Evolutionary conservation across 2,329 filamentous ascomycete species (phyloP).

Genomic region (Orbilia oligospora): DNA sequence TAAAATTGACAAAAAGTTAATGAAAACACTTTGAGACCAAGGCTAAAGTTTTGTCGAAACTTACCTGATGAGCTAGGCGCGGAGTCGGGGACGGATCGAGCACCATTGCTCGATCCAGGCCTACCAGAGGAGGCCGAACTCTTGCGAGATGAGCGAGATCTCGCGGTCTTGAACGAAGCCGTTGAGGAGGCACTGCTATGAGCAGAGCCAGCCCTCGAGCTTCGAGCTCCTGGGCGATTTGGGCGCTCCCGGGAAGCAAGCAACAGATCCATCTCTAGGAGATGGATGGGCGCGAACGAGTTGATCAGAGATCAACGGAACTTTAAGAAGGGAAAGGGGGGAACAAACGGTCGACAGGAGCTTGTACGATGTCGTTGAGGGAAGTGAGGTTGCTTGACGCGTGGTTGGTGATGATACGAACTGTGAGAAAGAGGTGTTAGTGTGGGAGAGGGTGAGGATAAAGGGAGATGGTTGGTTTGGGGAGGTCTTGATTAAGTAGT

Average conservation of each 20-base stretch:
- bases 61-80: not conserved
- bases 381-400: not conserved
- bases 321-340: not conserved
- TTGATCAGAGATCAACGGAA: not conserved
- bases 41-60: not conserved
- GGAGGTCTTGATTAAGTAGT: not conserved
- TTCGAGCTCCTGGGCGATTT: not conserved
- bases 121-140: not conserved
- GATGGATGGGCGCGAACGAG: not conserved
- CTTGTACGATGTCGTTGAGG: not conserved
- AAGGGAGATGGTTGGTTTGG: too few species aligned
- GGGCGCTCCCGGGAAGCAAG: not conserved
- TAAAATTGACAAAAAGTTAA: not conserved
- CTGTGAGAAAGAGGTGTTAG: not conserved
- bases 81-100: not conserved
- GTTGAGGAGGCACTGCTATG: not conserved
- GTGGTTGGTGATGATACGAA: not conserved
- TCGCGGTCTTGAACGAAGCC: conserved; percentile 3
- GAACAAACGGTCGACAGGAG: not conserved
- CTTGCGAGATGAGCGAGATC: not conserved
- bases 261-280: not conserved
- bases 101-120: not conserved
- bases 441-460: not conserved
- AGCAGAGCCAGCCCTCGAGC: conserved; percentile 6
- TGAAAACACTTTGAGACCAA: not conserved